Conservation (phyloP, 176 grass and related monocot genomes). For the Hordeum marinum region DNA sequence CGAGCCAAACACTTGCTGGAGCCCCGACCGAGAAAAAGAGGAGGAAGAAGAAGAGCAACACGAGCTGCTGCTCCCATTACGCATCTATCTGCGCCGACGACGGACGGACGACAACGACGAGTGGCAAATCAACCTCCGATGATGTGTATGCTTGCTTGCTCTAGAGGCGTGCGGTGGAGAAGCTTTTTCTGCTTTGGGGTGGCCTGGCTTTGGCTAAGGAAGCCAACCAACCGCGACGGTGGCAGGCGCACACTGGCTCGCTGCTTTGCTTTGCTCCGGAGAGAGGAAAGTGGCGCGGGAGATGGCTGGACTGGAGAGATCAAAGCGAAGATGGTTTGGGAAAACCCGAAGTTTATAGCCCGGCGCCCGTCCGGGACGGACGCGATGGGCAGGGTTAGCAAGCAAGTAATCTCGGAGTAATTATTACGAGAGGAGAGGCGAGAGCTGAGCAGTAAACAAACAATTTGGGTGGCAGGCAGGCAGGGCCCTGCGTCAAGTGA, state of each 20-base stretch:
- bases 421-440: background rate
- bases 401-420: conserved; percentile 24
- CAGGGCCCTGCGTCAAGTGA: conserved; percentile 37
- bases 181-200: background rate
- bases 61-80: conserved; percentile 32
- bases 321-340: conserved; percentile 22
- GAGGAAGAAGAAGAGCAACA: background rate
- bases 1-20: conserved; percentile 27
- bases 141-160: background rate
- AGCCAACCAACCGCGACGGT: background rate
- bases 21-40: conserved; percentile 2
- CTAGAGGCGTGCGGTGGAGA: background rate
- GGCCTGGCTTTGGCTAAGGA: background rate
- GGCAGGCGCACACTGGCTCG: background rate
- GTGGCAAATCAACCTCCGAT: background rate
- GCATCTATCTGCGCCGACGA: conserved; percentile 31
- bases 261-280: conserved; percentile 7
- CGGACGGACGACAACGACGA: too few species aligned
- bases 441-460: background rate
- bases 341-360: conserved; percentile 18
- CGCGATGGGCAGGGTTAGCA: background rate
- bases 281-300: conserved; percentile 12
- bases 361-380: background rate
- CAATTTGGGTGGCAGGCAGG: background rate
- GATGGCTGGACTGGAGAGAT: background rate